A percentile compares a stretch with the other conserved stretches of the same genome.
These are phyloP conservation scores for Aspergillus versicolor DNA, from an alignment of 2,329 filamentous ascomycete species.

Conservation along the genomic window DNA sequence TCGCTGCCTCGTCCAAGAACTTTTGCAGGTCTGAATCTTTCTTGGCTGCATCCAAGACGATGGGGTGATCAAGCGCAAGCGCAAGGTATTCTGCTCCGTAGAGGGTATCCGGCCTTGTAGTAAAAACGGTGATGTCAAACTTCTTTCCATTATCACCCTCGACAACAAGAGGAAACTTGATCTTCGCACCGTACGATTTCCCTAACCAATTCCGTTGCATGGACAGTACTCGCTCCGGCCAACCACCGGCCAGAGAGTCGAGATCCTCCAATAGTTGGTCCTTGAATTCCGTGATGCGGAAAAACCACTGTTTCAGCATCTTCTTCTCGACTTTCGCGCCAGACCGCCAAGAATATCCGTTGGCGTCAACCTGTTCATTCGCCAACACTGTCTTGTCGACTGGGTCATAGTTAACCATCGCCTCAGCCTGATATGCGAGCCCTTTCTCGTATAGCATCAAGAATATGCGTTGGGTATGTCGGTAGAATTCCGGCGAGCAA, in stretches of 20 bases:
- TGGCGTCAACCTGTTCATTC: conserved; percentile 88
- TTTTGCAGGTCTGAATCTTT: conserved; percentile 61
- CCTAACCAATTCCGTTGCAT: conserved; percentile 91
- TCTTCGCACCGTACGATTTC: conserved; percentile 68
- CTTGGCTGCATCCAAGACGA: conserved; percentile 63
- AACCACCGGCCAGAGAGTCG: conserved; percentile 64
- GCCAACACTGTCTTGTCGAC: conserved; percentile 86
- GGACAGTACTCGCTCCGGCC: conserved; percentile 78
- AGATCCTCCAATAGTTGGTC: conserved; percentile 71
- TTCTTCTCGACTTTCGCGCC: conserved; percentile 80
- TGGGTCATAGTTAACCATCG: conserved; percentile 86
- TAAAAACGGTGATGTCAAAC: conserved; percentile 69
- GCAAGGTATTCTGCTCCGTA: conserved; percentile 84
- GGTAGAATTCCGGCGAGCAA: conserved; percentile 81
- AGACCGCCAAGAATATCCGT: conserved; percentile 82
- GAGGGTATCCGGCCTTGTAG: conserved; percentile 82
- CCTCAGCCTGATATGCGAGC: conserved; percentile 78
- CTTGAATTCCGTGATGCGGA: conserved; percentile 77
- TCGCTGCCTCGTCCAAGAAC: conserved; percentile 61
- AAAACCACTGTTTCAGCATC: conserved; percentile 83
- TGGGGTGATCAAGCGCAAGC: conserved; percentile 69
- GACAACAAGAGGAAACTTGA: conserved; percentile 65
- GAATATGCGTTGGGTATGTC: conserved; percentile 85
- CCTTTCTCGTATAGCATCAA: conserved; percentile 71
- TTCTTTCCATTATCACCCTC: conserved; percentile 25